Evolutionary conservation across 257 asterid species (phyloP), one percentile per base, ranked within the genome.

Genomic region (Prunella vulgaris): DNA sequence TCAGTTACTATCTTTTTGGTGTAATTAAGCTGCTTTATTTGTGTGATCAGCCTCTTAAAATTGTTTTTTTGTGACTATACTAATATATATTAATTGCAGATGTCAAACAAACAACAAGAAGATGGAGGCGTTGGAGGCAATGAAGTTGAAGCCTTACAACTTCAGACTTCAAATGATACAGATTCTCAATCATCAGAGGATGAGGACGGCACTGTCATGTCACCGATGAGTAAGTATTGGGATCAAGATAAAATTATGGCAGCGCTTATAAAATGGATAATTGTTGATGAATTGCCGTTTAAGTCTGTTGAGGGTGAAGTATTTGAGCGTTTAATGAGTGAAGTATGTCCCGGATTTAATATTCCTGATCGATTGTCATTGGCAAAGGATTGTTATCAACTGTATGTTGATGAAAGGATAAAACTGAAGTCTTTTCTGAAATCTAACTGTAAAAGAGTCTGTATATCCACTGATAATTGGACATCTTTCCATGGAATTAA

Each of bases 251-350:
- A 54, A 54, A 4, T 54, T 21, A 54, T 30, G 15, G 33, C 10
- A 21, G 61, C 33, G 22, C 12, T 22, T 54, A 7, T 24, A 20
- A 22, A 54, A 14, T 22, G 22, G 61, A 54, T 54, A 8, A 22
- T 54, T 22, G 35, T 54, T 54, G 61, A 54, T 54, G 61, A 24
- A 24, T 54, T 54, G 61, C 61, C 61, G 7, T 54, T 54, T 54
- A 54, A 22, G 61, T 54, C 22, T 54, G 33, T 54, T 33, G 61
- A 54, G 15, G 61, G 61, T 22, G 21, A 15, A 54, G 25, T 28
- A 20, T 18, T 52, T 17, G 20, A 12, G 28, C 10, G 8, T 18
- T 18, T 8, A 5, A 7, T 52, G 14, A 21, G 28, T 8, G 12
- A 1, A 52, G 0, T 3, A 20, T 52, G 59, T 21, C 59, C 14